Evolutionary conservation across 306 rosid species (phyloP), one percentile per base, ranked within the genome.

Genomic region (Castanea mollissima): DNA sequence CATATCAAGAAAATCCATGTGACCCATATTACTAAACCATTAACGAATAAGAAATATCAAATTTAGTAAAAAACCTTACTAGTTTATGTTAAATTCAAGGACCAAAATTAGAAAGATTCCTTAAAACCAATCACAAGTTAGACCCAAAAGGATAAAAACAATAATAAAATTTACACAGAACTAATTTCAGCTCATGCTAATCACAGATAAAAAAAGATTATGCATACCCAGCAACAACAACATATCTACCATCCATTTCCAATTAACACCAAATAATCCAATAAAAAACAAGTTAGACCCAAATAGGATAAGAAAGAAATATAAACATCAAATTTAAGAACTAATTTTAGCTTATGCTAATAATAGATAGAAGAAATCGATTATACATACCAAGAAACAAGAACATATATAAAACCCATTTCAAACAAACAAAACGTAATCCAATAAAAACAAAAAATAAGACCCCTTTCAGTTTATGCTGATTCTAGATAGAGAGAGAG

Each of bases 401-500:
- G 46, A 29, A 23, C 62, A 19, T 0, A 51, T 15, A 18, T 64
- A 19, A 18, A 55, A 72, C 34, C 75, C 80, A 49, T 79, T 21
- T 58, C 44, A 54, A 69, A 46, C 76, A 51, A 25, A 72, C 76
- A 9, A 31, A 74, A 34, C 63, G n/a, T 79, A 79, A 63, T 49
- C 74, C 10, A 71, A n/a, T 67, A 18, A 32, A 38, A 70, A 65
- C 55, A 58, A 29, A 62, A 55, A 55, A 41, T 34, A 25, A 75
- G 51, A 32, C 59, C 62, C 74, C n/a, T 4, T 54, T 65, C 69
- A 16, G 27, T 29, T 44, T 59, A 62, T 32, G 76, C 55, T 49
- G 78, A 65, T 76, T 63, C 25, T 23, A 25, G 65, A 77, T 2
- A 52, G 59, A 76, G 38, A 77, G 59, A 76, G 55, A 76, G 75